Evolutionary conservation across 2,329 filamentous ascomycete species (phyloP), one percentile per base, ranked within the genome.

Genomic region (Colletotrichum siamense): DNA sequence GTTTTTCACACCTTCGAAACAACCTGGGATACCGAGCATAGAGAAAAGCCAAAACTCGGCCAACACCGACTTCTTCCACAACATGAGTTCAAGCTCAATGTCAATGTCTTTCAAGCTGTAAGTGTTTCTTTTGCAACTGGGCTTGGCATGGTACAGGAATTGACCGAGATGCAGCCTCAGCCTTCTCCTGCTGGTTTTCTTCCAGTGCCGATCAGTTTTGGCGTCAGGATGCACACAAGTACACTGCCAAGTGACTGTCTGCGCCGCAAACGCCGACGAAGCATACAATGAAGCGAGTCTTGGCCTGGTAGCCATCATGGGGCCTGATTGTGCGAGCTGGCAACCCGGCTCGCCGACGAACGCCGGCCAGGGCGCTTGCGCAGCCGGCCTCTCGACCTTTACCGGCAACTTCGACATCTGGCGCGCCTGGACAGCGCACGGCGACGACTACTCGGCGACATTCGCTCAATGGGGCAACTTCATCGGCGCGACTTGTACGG

Each of bases 261-360:
- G 71, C 55, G 71, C 71, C 6, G 7, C 65, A 5, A 63, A 73
- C n/a, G 16, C 65, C 6, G 65, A 69, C 22, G 71, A 69, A 13
- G 71, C 71, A 24, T 73, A 28, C 26, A 55, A 73, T 22, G 65
- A 49, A 39, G 71, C 71, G 12, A 73, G 71, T 36, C 71, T 73
- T 12, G 71, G 71, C 8, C 55, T 73, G 6, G 57, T 69, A 6
- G 65, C 26, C 18, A 73, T 73, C 9, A 73, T 73, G 71, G 71
- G 71, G 6, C 71, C 71, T 6, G 71, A 73, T 66, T 73, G 71
- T 66, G 71, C 65, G 7, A 55, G 71, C 36, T 73, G 71, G 71
- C 28, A 24, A 8, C 7, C 16, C 13, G 36, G 16, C 55, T 63
- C 57, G 22, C 71, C 71, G 6, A 30, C 18, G 4, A 22, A 69